Evolutionary conservation across 805 yeast species (phyloP).

Genomic region (Metschnikowia amazonensis): DNA sequence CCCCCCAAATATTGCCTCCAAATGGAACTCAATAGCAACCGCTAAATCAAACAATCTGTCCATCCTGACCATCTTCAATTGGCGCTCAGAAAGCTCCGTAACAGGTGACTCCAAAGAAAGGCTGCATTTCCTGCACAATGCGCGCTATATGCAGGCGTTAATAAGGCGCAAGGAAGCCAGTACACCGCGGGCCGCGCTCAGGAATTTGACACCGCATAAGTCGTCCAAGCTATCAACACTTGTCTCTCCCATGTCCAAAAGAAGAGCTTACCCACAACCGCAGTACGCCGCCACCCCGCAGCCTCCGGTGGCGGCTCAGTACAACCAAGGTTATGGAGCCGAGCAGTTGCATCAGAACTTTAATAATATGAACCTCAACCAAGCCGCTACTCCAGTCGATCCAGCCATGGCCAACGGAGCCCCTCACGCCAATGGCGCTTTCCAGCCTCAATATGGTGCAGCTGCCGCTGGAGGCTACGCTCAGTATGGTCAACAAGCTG

Average conservation of each 20-base stretch:
- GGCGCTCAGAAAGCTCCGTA: background rate
- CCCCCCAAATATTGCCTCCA: too few relatives aligned
- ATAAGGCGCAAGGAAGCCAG: background rate
- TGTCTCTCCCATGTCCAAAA: constrained; percentile 32
- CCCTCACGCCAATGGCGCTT: constrained; percentile 14
- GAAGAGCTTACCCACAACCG: constrained; percentile 48
- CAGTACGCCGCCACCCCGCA: constrained; percentile 33
- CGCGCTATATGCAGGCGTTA: background rate
- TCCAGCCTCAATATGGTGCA: constrained; percentile 13
- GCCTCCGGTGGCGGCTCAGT: constrained; percentile 15
- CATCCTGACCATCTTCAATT: too few relatives aligned
- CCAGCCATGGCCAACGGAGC: constrained; percentile 17
- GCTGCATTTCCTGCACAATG: background rate
- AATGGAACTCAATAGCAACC: too few relatives aligned
- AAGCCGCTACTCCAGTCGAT: constrained; percentile 13
- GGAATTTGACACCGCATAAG: constrained; percentile 13
- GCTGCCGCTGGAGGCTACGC: constrained; percentile 2
- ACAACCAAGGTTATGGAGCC: constrained; percentile 25
- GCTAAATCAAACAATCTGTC: too few relatives aligned
- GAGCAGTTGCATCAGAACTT: constrained; percentile 34
- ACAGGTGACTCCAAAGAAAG: background rate
- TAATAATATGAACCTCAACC: constrained; percentile 29
- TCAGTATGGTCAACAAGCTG: constrained; percentile 9
- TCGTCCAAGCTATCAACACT: constrained; percentile 6
- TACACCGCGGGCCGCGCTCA: constrained; percentile 8